Evolutionary conservation across 2,329 filamentous ascomycete genomes (phyloP).

Genomic region (Aspergillus novofumigatus): DNA sequence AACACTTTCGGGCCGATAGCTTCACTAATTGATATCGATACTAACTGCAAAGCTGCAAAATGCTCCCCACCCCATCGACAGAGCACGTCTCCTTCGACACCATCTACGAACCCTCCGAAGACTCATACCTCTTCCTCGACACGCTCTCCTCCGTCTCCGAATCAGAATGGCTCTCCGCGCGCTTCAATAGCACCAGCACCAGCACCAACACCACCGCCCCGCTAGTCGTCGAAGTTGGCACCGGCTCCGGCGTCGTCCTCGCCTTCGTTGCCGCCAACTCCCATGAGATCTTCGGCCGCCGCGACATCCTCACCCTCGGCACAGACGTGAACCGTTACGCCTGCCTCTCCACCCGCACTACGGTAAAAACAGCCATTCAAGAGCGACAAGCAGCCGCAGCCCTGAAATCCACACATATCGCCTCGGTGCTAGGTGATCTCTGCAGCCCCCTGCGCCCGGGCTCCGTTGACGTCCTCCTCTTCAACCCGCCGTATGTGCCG

Average conservation of each 20-base stretch:
- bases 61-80: conserved; percentile 92
- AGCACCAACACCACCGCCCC: conserved; percentile 42
- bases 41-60: conserved; percentile 33
- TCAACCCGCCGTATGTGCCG: conserved; percentile 97
- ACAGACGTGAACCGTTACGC: conserved; percentile 84
- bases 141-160: conserved; percentile 73
- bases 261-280: conserved; percentile 80
- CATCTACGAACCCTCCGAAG: conserved; percentile 93
- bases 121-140: conserved; percentile 91
- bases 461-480: conserved; percentile 77
- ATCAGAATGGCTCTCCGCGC: conserved; percentile 60
- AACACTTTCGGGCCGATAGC: not conserved
- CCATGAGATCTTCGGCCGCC: conserved; percentile 65
- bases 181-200: conserved; percentile 54
- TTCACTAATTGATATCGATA: not conserved
- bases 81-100: conserved; percentile 83
- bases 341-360: conserved; percentile 69
- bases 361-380: conserved; percentile 53
- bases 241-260: conserved; percentile 90
- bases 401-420: conserved; percentile 54
- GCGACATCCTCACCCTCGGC: conserved; percentile 66
- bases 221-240: conserved; percentile 78
- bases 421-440: conserved; percentile 68
- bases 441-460: conserved; percentile 55
- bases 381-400: conserved; percentile 21